Evolutionary conservation across 1,284 basidiomycete genomes (phyloP), one percentile per base, ranked within the genome.

Genomic region (Ceratobasidium sp.): DNA sequence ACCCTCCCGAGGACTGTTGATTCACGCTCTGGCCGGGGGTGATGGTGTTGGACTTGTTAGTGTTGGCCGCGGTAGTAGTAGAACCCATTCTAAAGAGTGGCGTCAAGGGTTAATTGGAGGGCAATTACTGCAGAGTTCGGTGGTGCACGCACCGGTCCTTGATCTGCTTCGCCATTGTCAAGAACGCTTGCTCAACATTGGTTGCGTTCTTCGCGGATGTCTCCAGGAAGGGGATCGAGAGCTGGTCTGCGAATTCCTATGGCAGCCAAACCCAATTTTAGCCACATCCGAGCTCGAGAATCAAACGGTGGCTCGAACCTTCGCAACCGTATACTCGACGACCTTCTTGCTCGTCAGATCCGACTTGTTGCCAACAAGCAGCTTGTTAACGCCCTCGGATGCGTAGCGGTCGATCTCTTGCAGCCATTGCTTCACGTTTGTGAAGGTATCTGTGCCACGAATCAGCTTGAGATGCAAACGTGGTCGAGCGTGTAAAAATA

Each of bases 371-470:
- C 96, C 96, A 73, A 99, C 95, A 66, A 99, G 87, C 61, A 99
- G 83, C 84, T 98, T 98, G 88, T 98, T 98, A 74, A 99, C 96
- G 71, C 96, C 97, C 82, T 99, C 97, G 63, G 95, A 96, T 74
- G 97, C 97, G 82, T 99, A 98, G 79, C 96, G 90, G 84, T 99
- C 97, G 79, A 99, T 99, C 83, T 99, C 96, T 81, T 97, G 95
- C 73, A 99, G 87, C 97, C 97, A 99, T 81, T 98, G 95, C 86
- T 99, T 99, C 81, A 99, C 97, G 79, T 99, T 98, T 78, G 92
- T 90, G 84, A 97, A 98, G 18, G 95, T 96, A 79, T 98, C 95
- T 95, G 42, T 53, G 66, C 48, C 64, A 69, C 64, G 60, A 58
- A 25, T 54, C 46, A 58, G 30, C 46, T n/a, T n/a, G 1, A 25